A percentile compares a stretch with the other conserved stretches of the same genome.
Evolutionary conservation across 2,329 filamentous ascomycete species (phyloP).

Genomic region (Ophiostoma himal-ulmi): DNA sequence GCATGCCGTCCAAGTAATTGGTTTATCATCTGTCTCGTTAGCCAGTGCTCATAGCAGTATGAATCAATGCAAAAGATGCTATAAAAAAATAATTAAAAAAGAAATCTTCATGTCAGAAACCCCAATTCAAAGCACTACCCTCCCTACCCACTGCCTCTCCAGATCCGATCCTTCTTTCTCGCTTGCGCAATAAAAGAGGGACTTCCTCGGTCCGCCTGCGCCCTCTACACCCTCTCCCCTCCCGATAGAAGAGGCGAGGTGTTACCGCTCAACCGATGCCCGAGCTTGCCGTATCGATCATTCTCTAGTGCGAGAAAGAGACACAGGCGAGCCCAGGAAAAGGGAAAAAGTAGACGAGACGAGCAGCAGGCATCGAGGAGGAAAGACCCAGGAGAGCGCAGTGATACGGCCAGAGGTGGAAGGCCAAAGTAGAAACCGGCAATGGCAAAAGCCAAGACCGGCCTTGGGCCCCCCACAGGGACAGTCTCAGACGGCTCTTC

Average conservation of each 20-base stretch:
- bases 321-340: conserved; percentile 9
- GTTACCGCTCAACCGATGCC: conserved; percentile 13
- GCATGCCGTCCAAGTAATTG: background rate
- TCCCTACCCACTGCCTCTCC: conserved; percentile 30
- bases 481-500: conserved; percentile 42
- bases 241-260: background rate
- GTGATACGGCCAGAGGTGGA: conserved; percentile 12
- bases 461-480: conserved; percentile 21
- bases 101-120: conserved; percentile 26
- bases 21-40: background rate
- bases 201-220: background rate
- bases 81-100: background rate
- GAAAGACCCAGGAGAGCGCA: background rate
- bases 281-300: conserved; percentile 18
- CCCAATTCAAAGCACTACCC: conserved; percentile 39
- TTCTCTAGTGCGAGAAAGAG: conserved; percentile 6
- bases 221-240: background rate
- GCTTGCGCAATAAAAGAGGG: background rate
- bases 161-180: conserved; percentile 28
- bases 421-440: conserved; percentile 17
- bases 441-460: conserved; percentile 16
- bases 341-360: conserved; percentile 6
- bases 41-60: background rate
- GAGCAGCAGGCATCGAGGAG: conserved; percentile 13
- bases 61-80: background rate